Percentiles rank a stretch among this genome's conserved stretches.
These are phyloP conservation scores for Fraxinus excelsior DNA, from an alignment of 257 asterid species.

Conservation along the genomic window DNA sequence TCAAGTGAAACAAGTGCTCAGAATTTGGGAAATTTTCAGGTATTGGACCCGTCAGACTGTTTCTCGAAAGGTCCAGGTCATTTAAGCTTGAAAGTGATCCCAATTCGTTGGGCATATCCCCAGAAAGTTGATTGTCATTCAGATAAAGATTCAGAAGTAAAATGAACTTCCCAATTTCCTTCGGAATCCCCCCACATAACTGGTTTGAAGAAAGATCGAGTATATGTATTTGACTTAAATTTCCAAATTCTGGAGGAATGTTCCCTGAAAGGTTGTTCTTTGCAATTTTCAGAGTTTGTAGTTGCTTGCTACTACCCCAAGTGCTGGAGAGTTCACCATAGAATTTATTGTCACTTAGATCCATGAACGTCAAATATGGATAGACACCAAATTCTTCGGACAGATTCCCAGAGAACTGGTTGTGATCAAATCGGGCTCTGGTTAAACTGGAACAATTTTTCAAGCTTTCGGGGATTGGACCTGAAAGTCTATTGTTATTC, in stretches of 20 bases:
- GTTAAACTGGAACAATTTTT: neutral
- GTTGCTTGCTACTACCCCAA: conserved; percentile 7
- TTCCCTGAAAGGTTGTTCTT: conserved; percentile 13
- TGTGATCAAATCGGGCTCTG: conserved; percentile 14
- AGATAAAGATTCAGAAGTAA: neutral
- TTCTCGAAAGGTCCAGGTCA: neutral
- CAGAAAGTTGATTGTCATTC: neutral
- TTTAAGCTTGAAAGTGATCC: conserved; percentile 1
- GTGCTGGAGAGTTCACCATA: conserved; percentile 1
- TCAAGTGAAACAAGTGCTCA: no score
- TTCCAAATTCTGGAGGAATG: conserved; percentile 27
- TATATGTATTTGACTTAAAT: conserved; percentile 7
- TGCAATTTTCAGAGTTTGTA: neutral
- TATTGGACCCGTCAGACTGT: neutral
- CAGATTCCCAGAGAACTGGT: conserved; percentile 15
- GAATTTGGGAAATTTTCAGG: neutral
- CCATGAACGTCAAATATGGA: neutral
- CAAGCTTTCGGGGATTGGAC: conserved; percentile 14
- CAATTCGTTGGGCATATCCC: neutral
- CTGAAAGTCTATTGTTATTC: conserved; percentile 17
- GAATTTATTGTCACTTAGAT: conserved; percentile 9
- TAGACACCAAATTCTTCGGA: conserved; percentile 19
- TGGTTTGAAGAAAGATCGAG: conserved; percentile 2
- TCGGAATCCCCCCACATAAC: neutral
- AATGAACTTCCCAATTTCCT: neutral